Conservation (phyloP, 306 rosid species). For the Lablab purpureus region DNA sequence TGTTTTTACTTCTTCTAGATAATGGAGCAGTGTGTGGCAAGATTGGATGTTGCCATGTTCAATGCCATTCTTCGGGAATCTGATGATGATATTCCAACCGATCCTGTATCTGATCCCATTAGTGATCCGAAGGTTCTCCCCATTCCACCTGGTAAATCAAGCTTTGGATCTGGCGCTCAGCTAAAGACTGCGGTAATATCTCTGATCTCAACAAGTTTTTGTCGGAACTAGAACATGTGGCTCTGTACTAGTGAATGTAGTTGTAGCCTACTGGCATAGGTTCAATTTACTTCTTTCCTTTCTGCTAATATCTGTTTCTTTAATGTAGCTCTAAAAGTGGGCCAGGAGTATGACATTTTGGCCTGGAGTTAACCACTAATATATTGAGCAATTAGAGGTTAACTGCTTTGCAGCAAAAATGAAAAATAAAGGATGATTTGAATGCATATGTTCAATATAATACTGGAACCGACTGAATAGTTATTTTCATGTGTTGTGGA, state of each 20-base stretch:
- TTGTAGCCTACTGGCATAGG: background rate
- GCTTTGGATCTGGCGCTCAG: constrained; percentile 96
- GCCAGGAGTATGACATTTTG: background rate
- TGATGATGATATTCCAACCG: constrained; percentile 86
- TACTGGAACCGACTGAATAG: background rate
- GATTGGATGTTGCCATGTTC: constrained; percentile 98
- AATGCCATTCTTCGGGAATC: constrained; percentile 98
- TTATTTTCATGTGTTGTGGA: constrained; percentile 36
- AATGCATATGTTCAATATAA: constrained; percentile 14
- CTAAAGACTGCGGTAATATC: constrained; percentile 84
- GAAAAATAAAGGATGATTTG: background rate
- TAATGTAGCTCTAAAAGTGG: constrained; percentile 13
- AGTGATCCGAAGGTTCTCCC: constrained; percentile 88
- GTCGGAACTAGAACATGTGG: constrained; percentile 16
- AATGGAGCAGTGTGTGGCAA: constrained; percentile 95
- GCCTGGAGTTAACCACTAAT: background rate
- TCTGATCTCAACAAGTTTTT: constrained; percentile 5
- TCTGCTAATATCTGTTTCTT: background rate
- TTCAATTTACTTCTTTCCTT: constrained; percentile 32
- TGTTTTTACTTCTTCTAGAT: constrained; percentile 55
- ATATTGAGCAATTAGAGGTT: constrained; percentile 10
- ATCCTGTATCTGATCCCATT: constrained; percentile 96
- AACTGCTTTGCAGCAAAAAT: background rate
- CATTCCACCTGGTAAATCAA: constrained; percentile 74
- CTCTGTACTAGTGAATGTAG: constrained; percentile 3